Evolutionary conservation across 2,329 filamentous ascomycete species (phyloP), one percentile per base, ranked within the genome.

Genomic region (Amauroascus niger): DNA sequence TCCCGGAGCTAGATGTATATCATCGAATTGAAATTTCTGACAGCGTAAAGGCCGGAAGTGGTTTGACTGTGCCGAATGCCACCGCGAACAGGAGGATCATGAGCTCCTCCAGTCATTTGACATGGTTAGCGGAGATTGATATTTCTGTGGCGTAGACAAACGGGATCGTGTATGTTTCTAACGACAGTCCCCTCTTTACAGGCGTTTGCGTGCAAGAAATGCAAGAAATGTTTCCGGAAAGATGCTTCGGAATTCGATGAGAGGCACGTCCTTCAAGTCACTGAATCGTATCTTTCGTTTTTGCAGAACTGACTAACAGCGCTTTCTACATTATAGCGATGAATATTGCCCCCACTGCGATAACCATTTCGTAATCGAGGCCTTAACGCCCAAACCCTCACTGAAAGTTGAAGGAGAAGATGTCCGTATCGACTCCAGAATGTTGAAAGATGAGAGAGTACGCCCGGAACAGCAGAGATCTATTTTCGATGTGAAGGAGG

Each of bases 321-420:
- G 18, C 14, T 41, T 28, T 26, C 37, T 30, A 30, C 35, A 37
- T 51, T 40, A 26, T 47, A 81, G 87, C 68, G 93, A 98, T 74
- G 94, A 98, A 70, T 98, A 95, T 78, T 98, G 93, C 76, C 94
- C 93, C 20, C 88, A 96, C 74, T 98, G 93, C 76, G 93, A 98
- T 69, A 98, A 98, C 74, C 94, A 98, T 72, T 98, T 90, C 67
- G 86, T 98, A 37, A 77, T 98, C 59, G 90, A 97, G 3, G 94
- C 93, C 49, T 72, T 86, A 62, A 87, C 85, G 3, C 88, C 93
- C 20, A 87, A 94, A 71, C 80, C 90, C 8, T 80, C 86, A 33
- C 73, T 98, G 49, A 82, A 90, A 60, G 80, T 98, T 49, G 93
- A 98, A 74, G 87, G 91, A 57, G 91, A 94, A 58, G 94, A 98